Evolutionary conservation across 768 basidiomycete genomes (phyloP), one percentile per base, ranked within the genome.

Genomic region (Rickenella mellea): DNA sequence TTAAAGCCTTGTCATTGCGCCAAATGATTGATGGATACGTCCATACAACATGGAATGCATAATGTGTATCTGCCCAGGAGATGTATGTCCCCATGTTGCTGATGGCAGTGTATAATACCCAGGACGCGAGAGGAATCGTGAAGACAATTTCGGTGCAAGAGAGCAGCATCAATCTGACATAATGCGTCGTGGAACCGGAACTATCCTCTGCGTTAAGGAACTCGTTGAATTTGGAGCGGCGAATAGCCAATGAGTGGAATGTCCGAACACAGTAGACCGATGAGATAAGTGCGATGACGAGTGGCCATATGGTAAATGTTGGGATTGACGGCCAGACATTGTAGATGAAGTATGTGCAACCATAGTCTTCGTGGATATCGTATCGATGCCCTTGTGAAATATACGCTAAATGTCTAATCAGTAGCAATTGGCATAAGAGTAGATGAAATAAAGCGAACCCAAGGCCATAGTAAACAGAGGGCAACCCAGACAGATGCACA

Each of bases 161-260:
- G 48, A 85, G 62, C 5, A 65, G 61, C 39, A 80, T 68, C 17
- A 87, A 70, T 1, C 83, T 74, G n/a, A 84, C 47, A 50, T 81
- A 85, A 11, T 69, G 64, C 21, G 66, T 62, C 8, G 63, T 68
- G 35, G 73, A 61, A 8, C 63, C 58, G 14, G 59, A 55, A 11
- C 29, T 30, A 15, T 30, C 15, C 29, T 15, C 29, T 10, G 10
- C 15, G 29, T 30, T 15, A 15, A 30, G 29, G 15, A 30, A 30
- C 29, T 30, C 29, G 29, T 30, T 30, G 29, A 30, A 15, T 15
- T 30, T 15, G 10, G 10, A 10, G 15, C 29, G 29, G 29, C 29
- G 29, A 10, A 10, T 30, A 10, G 29, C 29, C 15, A 15, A 15
- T 10, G 15, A 10, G 29, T 30, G 15, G 29, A 30, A 10, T 10